A percentile compares a stretch with the other conserved stretches of the same genome.
Evolutionary conservation across 768 basidiomycete species (phyloP).

Genomic region (Psilocybe sp.): DNA sequence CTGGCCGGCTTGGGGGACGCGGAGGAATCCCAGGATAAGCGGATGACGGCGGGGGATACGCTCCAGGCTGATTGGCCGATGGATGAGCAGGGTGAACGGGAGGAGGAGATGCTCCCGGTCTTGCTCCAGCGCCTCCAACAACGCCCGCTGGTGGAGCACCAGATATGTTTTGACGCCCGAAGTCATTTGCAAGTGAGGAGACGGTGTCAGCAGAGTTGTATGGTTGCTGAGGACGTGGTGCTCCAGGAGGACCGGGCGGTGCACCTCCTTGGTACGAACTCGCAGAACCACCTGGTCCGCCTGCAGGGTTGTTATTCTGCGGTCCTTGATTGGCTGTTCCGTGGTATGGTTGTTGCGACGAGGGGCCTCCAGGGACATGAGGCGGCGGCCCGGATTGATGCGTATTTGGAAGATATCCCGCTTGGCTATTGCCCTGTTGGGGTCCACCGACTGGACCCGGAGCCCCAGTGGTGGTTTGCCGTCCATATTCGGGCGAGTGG

Average conservation of each 20-base stretch:
- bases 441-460: too few relatives aligned
- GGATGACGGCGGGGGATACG: neutral
- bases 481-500: too few relatives aligned
- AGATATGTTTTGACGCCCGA: conserved; percentile 35
- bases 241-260: neutral
- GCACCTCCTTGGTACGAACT: neutral
- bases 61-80: conserved; percentile 10
- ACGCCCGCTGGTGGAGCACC: conserved; percentile 2
- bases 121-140: conserved; percentile 1
- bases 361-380: too few relatives aligned
- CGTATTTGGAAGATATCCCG: too few relatives aligned
- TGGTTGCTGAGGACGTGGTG: neutral
- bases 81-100: conserved; percentile 34
- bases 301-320: too few relatives aligned
- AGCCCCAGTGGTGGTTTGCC: too few relatives aligned
- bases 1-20: neutral
- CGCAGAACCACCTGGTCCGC: too few relatives aligned
- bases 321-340: too few relatives aligned
- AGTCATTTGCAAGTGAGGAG: conserved; percentile 32
- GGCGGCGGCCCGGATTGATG: too few relatives aligned
- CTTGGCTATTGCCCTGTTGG: too few relatives aligned
- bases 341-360: too few relatives aligned
- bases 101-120: conserved; percentile 23
- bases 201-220: conserved; percentile 18
- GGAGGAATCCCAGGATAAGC: neutral